Conservation (phyloP, 305 asterid species). For the Solanum hybrid region DNA sequence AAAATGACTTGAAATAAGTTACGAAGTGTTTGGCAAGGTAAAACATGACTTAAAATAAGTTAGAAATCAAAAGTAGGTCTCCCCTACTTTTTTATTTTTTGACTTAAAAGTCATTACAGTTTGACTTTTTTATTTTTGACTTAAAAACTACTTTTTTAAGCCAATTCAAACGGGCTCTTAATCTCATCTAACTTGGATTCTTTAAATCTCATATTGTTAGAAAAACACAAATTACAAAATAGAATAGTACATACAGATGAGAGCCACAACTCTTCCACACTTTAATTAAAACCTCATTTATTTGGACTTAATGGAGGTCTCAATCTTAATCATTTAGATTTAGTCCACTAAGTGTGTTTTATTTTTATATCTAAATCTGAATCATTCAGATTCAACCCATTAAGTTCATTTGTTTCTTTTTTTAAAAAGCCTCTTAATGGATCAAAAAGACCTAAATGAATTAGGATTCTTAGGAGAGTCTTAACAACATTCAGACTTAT, state of each 20-base stretch:
- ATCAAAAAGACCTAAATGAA: background rate
- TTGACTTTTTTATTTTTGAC: too few relatives aligned
- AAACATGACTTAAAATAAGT: too few relatives aligned
- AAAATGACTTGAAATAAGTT: too few relatives aligned
- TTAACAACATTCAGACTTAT: background rate
- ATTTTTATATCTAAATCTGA: background rate
- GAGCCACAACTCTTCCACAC: background rate
- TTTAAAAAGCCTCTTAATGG: background rate
- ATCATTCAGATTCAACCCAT: background rate
- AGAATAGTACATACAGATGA: background rate
- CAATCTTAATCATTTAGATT: too few relatives aligned
- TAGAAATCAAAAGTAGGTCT: too few relatives aligned
- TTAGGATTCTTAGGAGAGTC: background rate
- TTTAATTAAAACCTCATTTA: background rate
- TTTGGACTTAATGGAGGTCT: too few relatives aligned
- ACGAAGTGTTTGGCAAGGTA: too few relatives aligned
- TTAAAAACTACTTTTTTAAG: too few relatives aligned
- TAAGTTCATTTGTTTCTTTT: too few relatives aligned
- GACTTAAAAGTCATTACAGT: too few relatives aligned
- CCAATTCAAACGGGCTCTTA: too few relatives aligned
- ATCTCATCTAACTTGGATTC: background rate
- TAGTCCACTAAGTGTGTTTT: background rate
- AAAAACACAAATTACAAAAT: background rate
- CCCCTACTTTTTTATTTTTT: too few relatives aligned
- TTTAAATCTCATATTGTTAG: background rate